Evolutionary conservation across 2,329 filamentous ascomycete species (phyloP).

Genomic region (Diaporthe helianthi): DNA sequence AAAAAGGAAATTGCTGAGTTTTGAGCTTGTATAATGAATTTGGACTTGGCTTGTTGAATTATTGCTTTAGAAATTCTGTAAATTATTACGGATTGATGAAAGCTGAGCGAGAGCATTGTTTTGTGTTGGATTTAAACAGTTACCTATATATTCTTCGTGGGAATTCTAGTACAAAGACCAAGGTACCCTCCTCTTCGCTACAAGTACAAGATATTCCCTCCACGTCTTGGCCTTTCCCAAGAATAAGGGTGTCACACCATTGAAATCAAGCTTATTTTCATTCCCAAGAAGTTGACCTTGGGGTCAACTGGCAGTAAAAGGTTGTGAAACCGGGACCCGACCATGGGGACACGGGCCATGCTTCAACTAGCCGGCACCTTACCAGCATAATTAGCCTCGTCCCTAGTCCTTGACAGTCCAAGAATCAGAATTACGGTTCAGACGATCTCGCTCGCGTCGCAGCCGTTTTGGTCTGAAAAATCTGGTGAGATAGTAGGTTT

Average conservation of each 20-base stretch:
- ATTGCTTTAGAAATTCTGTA: not conserved
- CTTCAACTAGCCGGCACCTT: not conserved
- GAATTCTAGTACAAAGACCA: not conserved
- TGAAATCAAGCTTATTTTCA: not conserved
- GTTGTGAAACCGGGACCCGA: constrained; percentile 17
- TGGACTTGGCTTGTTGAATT: not conserved
- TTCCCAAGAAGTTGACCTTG: constrained; percentile 19
- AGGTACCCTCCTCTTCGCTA: not conserved
- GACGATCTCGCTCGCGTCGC: constrained; percentile 24
- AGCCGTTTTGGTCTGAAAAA: constrained; percentile 12
- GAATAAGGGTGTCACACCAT: constrained; percentile 12
- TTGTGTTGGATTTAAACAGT: not conserved
- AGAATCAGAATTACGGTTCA: constrained; percentile 20
- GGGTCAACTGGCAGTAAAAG: no score
- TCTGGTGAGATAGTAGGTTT: constrained; percentile 20
- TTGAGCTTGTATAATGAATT: not conserved
- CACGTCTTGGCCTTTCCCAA: constrained; percentile 19
- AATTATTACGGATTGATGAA: not conserved
- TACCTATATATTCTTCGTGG: not conserved
- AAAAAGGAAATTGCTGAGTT: no score
- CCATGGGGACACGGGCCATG: constrained; percentile 18
- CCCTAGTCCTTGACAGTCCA: constrained; percentile 9
- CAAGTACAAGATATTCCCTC: not conserved
- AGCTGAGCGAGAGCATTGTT: not conserved
- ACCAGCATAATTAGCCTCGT: not conserved